phyloP scores from a whole-genome alignment of 2,329 filamentous ascomycete genomes.

The Talaromyces piceae region DNA sequence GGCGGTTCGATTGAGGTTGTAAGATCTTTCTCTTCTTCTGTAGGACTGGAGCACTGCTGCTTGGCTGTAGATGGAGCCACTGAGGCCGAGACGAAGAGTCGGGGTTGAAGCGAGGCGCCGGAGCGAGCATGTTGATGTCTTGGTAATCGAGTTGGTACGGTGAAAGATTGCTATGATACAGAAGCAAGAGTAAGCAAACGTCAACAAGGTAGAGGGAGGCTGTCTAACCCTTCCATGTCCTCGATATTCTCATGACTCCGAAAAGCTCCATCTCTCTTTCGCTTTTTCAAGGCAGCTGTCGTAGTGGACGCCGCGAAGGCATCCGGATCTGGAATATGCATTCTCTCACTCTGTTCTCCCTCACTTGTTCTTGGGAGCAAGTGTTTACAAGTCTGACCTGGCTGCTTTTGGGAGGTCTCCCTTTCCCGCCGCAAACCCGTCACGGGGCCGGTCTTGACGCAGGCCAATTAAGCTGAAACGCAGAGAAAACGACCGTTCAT shows the following conservation, averaged over 20 bases:
- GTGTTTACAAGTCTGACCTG: neutral
- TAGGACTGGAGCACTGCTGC: neutral
- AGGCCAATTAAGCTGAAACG: no score
- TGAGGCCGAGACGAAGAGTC: slow-evolving; percentile 6
- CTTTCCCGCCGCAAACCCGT: no score
- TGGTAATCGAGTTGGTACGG: slow-evolving; percentile 13
- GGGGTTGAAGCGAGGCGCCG: slow-evolving; percentile 9
- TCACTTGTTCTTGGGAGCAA: neutral
- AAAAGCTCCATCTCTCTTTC: slow-evolving; percentile 17
- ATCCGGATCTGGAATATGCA: slow-evolving; percentile 7
- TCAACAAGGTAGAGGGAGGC: neutral
- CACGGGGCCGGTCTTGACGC: no score
- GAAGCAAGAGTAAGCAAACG: neutral
- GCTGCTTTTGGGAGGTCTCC: no score
- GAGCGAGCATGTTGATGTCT: slow-evolving; percentile 11
- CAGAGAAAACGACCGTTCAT: no score
- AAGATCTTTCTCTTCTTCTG: slow-evolving; percentile 9
- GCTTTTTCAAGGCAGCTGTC: slow-evolving; percentile 16
- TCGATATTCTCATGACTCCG: slow-evolving; percentile 1
- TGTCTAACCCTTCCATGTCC: slow-evolving; percentile 9
- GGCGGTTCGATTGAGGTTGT: slow-evolving; percentile 11
- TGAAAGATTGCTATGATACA: slow-evolving; percentile 1
- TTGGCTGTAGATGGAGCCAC: slow-evolving; percentile 7
- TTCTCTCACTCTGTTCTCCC: neutral
- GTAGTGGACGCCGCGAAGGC: slow-evolving; percentile 4